phyloP scores from a whole-genome alignment of 495 filamentous ascomycete species.

The Patellaria atrata region DNA sequence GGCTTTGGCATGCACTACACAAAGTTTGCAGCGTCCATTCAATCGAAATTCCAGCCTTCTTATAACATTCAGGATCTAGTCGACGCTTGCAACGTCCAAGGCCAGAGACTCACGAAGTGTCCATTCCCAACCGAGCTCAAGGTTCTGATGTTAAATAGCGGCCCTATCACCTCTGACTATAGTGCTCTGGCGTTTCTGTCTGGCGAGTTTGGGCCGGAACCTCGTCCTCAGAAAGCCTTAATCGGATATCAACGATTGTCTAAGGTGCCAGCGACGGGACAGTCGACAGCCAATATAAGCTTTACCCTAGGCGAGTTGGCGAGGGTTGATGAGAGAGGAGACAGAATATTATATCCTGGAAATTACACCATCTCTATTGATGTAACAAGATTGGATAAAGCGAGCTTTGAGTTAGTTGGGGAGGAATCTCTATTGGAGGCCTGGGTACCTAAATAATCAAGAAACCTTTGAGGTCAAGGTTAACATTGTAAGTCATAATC shows the following conservation, averaged over 20 bases:
- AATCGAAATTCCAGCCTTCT: constrained; percentile 10
- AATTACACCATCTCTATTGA: constrained; percentile 47
- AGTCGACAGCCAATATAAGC: constrained; percentile 29
- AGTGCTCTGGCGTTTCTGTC: constrained; percentile 42
- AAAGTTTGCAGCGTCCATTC: constrained; percentile 29
- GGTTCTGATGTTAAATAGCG: constrained; percentile 37
- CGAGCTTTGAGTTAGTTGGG: too few relatives aligned
- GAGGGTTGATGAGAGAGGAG: constrained; percentile 41
- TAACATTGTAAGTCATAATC: too few relatives aligned
- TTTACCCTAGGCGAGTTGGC: constrained; percentile 45
- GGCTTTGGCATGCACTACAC: constrained; percentile 43
- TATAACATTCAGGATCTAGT: constrained; percentile 25
- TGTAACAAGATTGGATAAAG: too few relatives aligned
- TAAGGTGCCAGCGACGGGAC: constrained; percentile 29
- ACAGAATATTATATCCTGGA: constrained; percentile 51
- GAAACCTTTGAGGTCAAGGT: too few relatives aligned
- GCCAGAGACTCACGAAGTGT: constrained; percentile 20
- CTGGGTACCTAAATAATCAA: too few relatives aligned
- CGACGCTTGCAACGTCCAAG: constrained; percentile 11
- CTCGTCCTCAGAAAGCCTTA: constrained; percentile 49
- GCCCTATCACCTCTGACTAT: constrained; percentile 41
- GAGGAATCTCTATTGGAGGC: too few relatives aligned
- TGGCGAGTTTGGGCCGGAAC: constrained; percentile 41
- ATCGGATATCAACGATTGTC: constrained; percentile 43
- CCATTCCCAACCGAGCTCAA: constrained; percentile 31